Evolutionary conservation across 176 grass and related monocot species (phyloP).

Genomic region (Musa beccarii): DNA sequence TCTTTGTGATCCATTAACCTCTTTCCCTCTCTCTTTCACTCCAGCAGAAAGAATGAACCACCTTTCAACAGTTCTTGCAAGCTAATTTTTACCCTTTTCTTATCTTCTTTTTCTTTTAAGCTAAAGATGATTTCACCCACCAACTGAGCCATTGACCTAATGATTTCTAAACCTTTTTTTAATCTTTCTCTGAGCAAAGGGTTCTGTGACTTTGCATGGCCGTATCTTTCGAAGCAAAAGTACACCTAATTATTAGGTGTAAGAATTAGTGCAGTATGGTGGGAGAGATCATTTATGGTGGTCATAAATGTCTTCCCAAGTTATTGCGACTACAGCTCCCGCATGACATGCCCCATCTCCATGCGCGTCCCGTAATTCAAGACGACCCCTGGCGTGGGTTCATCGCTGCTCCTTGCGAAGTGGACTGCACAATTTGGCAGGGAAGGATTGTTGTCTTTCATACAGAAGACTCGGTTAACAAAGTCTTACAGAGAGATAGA

Average conservation of each 20-base stretch:
- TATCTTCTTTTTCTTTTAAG: background rate
- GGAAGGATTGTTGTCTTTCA: no score
- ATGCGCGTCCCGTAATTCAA: background rate
- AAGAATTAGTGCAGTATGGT: background rate
- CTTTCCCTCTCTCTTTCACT: no score
- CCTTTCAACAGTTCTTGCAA: background rate
- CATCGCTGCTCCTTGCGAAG: background rate
- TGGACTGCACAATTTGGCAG: background rate
- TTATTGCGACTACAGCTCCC: background rate
- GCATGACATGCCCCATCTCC: background rate
- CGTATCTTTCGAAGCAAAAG: background rate
- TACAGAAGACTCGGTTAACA: no score
- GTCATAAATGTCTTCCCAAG: background rate
- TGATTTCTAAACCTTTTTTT: background rate
- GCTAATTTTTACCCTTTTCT: background rate
- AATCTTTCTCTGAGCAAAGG: background rate
- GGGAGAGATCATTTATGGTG: background rate
- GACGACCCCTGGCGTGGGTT: background rate
- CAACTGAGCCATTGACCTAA: background rate
- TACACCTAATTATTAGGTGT: background rate
- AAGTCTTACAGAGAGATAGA: no score
- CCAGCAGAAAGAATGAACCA: no score
- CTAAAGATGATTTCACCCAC: background rate
- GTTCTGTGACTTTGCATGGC: no score
- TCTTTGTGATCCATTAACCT: no score